A percentile compares a stretch with the other conserved stretches of the same genome.
These are phyloP conservation scores for Calonectria pseudoreteaudii DNA, from an alignment of 2,329 filamentous ascomycete species.

Conservation along the genomic window DNA sequence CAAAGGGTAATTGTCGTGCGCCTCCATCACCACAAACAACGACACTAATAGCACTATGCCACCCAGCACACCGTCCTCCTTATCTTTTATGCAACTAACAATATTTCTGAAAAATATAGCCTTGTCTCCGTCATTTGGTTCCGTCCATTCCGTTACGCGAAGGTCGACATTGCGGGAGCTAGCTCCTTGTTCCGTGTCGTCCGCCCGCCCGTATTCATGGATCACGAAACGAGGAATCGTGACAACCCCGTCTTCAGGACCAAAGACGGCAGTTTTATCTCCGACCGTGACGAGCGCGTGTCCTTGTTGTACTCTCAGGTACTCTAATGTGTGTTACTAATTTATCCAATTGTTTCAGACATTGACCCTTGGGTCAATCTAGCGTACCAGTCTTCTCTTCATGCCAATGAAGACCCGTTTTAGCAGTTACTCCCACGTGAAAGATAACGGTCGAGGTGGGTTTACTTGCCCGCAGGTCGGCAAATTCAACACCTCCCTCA, in stretches of 20 bases:
- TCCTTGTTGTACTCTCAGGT: slow-evolving; percentile 32
- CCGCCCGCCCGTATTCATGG: slow-evolving; percentile 35
- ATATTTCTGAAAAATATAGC: slow-evolving; percentile 39
- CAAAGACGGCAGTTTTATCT: slow-evolving; percentile 31
- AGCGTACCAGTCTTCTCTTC: slow-evolving; percentile 13
- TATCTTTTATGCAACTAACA: slow-evolving; percentile 34
- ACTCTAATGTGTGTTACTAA: slow-evolving; percentile 16
- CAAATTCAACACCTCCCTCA: slow-evolving; percentile 14
- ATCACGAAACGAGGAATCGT: slow-evolving; percentile 35
- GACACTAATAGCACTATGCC: slow-evolving; percentile 27
- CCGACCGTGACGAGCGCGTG: slow-evolving; percentile 37
- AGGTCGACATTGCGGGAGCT: slow-evolving; percentile 27
- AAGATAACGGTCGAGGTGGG: slow-evolving; percentile 13
- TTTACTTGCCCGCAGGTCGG: slow-evolving; percentile 3
- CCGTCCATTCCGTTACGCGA: slow-evolving; percentile 37
- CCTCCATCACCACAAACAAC: slow-evolving; percentile 31
- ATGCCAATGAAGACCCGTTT: slow-evolving; percentile 21
- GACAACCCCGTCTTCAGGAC: slow-evolving; percentile 31
- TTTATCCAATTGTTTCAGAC: background rate
- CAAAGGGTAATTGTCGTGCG: slow-evolving; percentile 38
- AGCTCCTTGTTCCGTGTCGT: slow-evolving; percentile 28
- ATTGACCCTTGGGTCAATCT: too few relatives aligned
- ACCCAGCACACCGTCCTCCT: slow-evolving; percentile 23
- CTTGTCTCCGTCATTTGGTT: slow-evolving; percentile 37
- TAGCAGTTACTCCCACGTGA: background rate